A percentile compares a stretch with the other conserved stretches of the same genome.
Conservation (phyloP, 352 stramenopile genomes). For the Phytophthora podocarpi region DNA sequence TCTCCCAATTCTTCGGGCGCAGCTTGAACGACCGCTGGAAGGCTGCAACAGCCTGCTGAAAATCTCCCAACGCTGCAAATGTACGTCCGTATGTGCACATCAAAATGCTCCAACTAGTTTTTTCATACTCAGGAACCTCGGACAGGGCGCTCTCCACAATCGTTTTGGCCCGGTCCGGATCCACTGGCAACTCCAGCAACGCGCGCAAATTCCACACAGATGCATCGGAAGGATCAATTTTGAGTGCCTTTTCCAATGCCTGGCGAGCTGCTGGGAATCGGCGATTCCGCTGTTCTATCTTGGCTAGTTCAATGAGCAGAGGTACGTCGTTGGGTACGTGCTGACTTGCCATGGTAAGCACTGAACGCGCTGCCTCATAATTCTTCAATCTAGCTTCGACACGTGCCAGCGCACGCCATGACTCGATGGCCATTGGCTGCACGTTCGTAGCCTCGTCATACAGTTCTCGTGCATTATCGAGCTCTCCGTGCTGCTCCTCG, state of each 20-base stretch:
- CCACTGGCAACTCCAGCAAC: constrained; percentile 67
- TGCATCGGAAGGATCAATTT: constrained; percentile 65
- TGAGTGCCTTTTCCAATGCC: constrained; percentile 77
- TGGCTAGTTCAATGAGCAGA: constrained; percentile 76
- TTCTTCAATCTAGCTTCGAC: constrained; percentile 69
- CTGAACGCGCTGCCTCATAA: constrained; percentile 63
- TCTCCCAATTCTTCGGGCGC: constrained; percentile 80
- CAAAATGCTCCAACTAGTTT: constrained; percentile 84
- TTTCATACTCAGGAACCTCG: constrained; percentile 73
- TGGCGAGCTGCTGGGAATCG: constrained; percentile 60
- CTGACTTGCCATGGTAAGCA: constrained; percentile 69
- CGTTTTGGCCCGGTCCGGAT: constrained; percentile 69
- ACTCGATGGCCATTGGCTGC: constrained; percentile 65
- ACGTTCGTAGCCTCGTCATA: constrained; percentile 75
- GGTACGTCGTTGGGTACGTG: constrained; percentile 70
- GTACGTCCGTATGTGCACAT: constrained; percentile 85
- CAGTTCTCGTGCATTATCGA: constrained; percentile 73
- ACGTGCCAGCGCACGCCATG: constrained; percentile 71
- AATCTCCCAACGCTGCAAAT: constrained; percentile 72
- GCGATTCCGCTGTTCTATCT: constrained; percentile 81
- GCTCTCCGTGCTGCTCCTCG: constrained; percentile 74
- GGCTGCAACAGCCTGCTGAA: constrained; percentile 72
- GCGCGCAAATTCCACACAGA: constrained; percentile 86
- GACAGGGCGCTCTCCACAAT: constrained; percentile 79
- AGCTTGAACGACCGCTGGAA: constrained; percentile 87